Evolutionary conservation across 176 grass and related monocot species (phyloP).

Genomic region (Saccharum spontaneum): DNA sequence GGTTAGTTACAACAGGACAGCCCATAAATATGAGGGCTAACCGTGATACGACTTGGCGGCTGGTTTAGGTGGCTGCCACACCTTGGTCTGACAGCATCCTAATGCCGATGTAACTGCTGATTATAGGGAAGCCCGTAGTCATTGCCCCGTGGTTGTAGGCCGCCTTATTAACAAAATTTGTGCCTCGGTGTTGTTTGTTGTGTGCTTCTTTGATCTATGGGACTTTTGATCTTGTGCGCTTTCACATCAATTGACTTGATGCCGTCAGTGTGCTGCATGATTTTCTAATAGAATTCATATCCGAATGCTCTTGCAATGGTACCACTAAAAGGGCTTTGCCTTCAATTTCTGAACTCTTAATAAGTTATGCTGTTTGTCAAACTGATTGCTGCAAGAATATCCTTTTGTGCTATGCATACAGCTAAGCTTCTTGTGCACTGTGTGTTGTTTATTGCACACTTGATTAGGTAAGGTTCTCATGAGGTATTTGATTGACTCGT

Average conservation of each 20-base stretch:
- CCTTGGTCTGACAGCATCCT: background rate
- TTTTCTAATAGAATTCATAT: background rate
- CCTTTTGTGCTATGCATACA: background rate
- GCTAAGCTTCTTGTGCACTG: background rate
- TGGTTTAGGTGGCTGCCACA: background rate
- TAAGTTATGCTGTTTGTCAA: background rate
- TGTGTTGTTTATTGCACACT: background rate
- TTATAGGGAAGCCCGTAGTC: background rate
- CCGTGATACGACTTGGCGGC: background rate
- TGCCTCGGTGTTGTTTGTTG: background rate
- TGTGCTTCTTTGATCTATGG: background rate
- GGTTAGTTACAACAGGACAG: background rate
- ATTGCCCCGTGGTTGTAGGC: background rate
- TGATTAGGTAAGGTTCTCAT: constrained; percentile 1
- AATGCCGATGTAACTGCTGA: background rate
- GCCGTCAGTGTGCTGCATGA: background rate
- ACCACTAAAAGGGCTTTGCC: background rate
- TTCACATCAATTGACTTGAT: background rate
- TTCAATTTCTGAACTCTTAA: background rate
- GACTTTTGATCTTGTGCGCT: background rate
- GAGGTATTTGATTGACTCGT: constrained; percentile 19
- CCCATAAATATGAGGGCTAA: background rate
- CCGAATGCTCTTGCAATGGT: background rate
- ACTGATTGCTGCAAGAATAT: background rate
- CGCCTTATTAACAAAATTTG: background rate